Evolutionary conservation across 164 flowering plant genomes (phyloP).

Genomic region (Aristolochia fimbriata): DNA sequence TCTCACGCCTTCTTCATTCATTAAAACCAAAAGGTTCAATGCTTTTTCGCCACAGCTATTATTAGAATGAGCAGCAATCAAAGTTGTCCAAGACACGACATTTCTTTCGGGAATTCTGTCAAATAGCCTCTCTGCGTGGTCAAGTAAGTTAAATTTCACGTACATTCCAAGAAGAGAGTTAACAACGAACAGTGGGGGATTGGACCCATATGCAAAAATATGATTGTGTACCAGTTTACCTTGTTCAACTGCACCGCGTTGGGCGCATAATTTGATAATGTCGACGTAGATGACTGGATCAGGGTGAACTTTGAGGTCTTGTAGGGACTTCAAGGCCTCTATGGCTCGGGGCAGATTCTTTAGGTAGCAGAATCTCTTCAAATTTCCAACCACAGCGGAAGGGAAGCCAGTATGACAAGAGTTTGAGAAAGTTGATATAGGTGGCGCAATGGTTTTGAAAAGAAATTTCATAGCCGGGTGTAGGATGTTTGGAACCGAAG

Average conservation of each 20-base stretch:
- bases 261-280: conserved; percentile 63
- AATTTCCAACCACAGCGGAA: conserved; percentile 29
- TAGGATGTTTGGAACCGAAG: too few relatives aligned
- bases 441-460: too few relatives aligned
- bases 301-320: conserved; percentile 35
- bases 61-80: conserved; percentile 56
- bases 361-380: conserved; percentile 43
- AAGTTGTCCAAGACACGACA: conserved; percentile 84
- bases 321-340: conserved; percentile 40
- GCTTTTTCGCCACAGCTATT: conserved; percentile 31
- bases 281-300: conserved; percentile 55
- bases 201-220: conserved; percentile 40
- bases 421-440: too few relatives aligned
- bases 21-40: conserved; percentile 36
- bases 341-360: conserved; percentile 58
- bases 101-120: conserved; percentile 65
- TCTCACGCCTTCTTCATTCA: conserved; percentile 58
- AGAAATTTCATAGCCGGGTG: too few relatives aligned
- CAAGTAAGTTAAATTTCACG: conserved; percentile 43
- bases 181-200: conserved; percentile 48
- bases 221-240: conserved; percentile 51
- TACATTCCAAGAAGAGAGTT: conserved; percentile 59
- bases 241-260: conserved; percentile 33
- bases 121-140: conserved; percentile 51
- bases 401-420: not conserved